Base-by-base conservation (phyloP, 1,284 basidiomycete species). In the Cutaneotrichosporon cutaneum region DNA sequence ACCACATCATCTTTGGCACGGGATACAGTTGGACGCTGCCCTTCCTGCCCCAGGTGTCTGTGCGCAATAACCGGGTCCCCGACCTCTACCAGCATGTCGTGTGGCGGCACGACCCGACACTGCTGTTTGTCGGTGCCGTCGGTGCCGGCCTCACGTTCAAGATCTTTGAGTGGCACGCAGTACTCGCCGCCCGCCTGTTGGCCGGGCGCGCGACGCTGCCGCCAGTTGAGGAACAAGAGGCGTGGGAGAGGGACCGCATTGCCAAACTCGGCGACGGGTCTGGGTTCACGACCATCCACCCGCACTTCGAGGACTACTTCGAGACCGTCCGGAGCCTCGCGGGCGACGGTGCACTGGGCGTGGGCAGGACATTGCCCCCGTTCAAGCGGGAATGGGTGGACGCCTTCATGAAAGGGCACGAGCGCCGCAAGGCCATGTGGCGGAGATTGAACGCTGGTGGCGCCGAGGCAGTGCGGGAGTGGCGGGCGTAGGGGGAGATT, bases 81-180 rank as follows among this genome's bases (percentile, higher is more conserved):
- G 79, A 82, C 5, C 72, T 84, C 5, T 80, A 82, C 62, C 72
- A 81, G 21, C 82, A 84, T 60, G 68, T 81, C 0, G 81, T 83
- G 64, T 83, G 81, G 67, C 82, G 83, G 53, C 80, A 82, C 26
- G 82, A 84, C 58, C 83, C 83, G 1, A 82, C 82, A 7, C 70
- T 85, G 11, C 77, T 78, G 0, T 83, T 85, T 59, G 45, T 76
- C 61, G 70, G 71, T 10, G 54, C 72, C 2, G 66, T 67, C 39
- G 67, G 71, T 33, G 72, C 72, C 26, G 75, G 71, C 9, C 62
- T 69, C 1, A 70, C 74, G 4, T 73, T 74, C 63, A 69, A 70
- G 22, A 70, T 73, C 59, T 73, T 74, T 56, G 74, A 75, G 59
- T 74, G 69, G 56, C 74, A 75, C 56, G 67, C 70, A 0, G 66